These are phyloP conservation scores for Magnusiomyces starmeri DNA, from an alignment of 1,139 yeast genomes.

Conservation along the genomic window DNA sequence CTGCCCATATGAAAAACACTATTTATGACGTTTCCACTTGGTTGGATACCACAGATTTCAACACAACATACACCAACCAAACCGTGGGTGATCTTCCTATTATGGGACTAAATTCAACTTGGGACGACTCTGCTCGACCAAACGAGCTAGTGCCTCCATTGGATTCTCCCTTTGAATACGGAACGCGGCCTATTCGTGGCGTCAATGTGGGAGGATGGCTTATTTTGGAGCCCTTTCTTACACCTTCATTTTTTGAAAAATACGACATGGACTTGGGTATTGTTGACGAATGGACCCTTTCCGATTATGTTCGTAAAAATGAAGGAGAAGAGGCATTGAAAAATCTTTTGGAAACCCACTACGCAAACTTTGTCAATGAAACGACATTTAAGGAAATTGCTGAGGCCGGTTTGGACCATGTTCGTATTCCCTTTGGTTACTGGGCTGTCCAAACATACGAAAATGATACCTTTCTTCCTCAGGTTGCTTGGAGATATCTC, in stretches of 20 bases:
- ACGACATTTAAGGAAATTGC: constrained; percentile 57
- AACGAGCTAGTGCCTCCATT: constrained; percentile 29
- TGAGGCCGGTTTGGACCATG: constrained; percentile 69
- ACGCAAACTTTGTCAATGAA: constrained; percentile 69
- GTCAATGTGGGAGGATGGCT: constrained; percentile 92
- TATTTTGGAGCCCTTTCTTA: constrained; percentile 73
- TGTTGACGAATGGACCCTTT: constrained; percentile 35
- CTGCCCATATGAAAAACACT: constrained; percentile 26
- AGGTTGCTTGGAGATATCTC: constrained; percentile 66
- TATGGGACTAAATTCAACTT: constrained; percentile 33
- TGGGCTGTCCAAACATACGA: constrained; percentile 69
- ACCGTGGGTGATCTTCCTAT: constrained; percentile 34
- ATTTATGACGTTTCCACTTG: constrained; percentile 32
- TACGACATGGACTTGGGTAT: constrained; percentile 24
- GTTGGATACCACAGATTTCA: constrained; percentile 32
- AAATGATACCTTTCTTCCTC: constrained; percentile 63
- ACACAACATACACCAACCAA: constrained; percentile 32
- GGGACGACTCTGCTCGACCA: constrained; percentile 28
- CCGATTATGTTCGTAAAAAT: constrained; percentile 38
- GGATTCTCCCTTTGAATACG: constrained; percentile 38
- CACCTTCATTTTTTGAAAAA: constrained; percentile 67
- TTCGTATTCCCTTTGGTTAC: constrained; percentile 84
- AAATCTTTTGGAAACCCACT: constrained; percentile 49
- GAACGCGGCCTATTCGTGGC: constrained; percentile 52
- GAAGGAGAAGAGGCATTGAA: constrained; percentile 42